These are phyloP conservation scores for Phialocephala sp. DNA, from an alignment of 2,329 filamentous ascomycete genomes.

Conservation along the genomic window DNA sequence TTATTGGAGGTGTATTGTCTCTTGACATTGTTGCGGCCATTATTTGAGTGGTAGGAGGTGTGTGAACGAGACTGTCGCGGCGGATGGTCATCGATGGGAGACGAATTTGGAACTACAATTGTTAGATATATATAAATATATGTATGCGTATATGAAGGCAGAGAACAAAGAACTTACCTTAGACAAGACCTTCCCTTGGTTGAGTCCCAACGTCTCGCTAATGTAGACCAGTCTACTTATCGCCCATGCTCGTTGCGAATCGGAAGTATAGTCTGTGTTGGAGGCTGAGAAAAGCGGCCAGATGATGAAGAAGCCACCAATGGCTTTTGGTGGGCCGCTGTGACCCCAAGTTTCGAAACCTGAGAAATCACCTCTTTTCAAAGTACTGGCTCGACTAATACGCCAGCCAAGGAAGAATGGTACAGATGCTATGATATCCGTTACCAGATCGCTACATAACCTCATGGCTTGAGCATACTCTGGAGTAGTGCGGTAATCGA, in stretches of 20 bases:
- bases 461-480: slow-evolving; percentile 63
- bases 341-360: slow-evolving; percentile 58
- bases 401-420: slow-evolving; percentile 68
- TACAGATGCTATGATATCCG: slow-evolving; percentile 65
- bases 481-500: slow-evolving; percentile 66
- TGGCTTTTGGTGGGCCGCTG: slow-evolving; percentile 51
- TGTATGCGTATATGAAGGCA: slow-evolving; percentile 11
- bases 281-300: slow-evolving; percentile 62
- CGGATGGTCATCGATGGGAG: slow-evolving; percentile 66
- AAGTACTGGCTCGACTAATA: slow-evolving; percentile 46
- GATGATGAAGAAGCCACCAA: slow-evolving; percentile 64
- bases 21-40: slow-evolving; percentile 17
- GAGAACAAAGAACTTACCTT: slow-evolving; percentile 50
- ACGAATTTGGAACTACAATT: slow-evolving; percentile 58
- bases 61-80: slow-evolving; percentile 38
- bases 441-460: slow-evolving; percentile 58
- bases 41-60: slow-evolving; percentile 24
- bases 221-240: slow-evolving; percentile 60
- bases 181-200: slow-evolving; percentile 60
- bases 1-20: slow-evolving; percentile 22
- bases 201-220: slow-evolving; percentile 60
- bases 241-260: slow-evolving; percentile 62
- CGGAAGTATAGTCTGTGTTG: slow-evolving; percentile 63
- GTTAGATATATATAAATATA: background rate
- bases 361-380: slow-evolving; percentile 45